Conservation (phyloP, 345 rosid genomes). For the Brassica rapa region DNA sequence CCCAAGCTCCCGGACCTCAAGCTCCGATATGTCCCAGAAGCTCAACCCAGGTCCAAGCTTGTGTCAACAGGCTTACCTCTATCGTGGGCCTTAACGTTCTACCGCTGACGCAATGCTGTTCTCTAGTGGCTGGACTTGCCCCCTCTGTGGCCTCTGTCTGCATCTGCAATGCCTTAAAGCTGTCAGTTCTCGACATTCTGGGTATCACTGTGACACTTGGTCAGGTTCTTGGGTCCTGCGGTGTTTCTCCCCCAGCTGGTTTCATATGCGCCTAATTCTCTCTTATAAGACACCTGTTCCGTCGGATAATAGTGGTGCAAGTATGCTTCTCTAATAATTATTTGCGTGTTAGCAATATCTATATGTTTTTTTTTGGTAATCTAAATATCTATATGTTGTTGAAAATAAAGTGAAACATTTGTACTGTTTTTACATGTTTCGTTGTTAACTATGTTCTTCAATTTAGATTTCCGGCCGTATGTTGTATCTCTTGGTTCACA, state of each 20-base stretch:
- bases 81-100: not conserved
- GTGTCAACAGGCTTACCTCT: not conserved
- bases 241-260: not conserved
- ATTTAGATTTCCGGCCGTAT: not conserved
- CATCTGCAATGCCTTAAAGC: not conserved
- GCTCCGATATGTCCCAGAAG: not conserved
- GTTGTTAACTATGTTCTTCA: constrained; percentile 2
- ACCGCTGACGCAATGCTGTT: not conserved
- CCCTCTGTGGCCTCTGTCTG: not conserved
- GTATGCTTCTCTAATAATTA: not conserved
- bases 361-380: not conserved
- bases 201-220: not conserved
- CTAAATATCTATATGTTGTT: not conserved
- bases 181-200: not conserved
- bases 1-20: not conserved
- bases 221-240: not conserved
- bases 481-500: not conserved
- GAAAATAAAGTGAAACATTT: not conserved
- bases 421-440: not conserved
- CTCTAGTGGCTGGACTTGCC: not conserved
- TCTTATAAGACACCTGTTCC: not conserved
- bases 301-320: not conserved
- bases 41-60: not conserved
- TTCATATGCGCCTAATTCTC: not conserved
- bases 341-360: not conserved